Base-by-base conservation (phyloP, 2,329 filamentous ascomycete genomes). In the Penicillium rolfsii region DNA sequence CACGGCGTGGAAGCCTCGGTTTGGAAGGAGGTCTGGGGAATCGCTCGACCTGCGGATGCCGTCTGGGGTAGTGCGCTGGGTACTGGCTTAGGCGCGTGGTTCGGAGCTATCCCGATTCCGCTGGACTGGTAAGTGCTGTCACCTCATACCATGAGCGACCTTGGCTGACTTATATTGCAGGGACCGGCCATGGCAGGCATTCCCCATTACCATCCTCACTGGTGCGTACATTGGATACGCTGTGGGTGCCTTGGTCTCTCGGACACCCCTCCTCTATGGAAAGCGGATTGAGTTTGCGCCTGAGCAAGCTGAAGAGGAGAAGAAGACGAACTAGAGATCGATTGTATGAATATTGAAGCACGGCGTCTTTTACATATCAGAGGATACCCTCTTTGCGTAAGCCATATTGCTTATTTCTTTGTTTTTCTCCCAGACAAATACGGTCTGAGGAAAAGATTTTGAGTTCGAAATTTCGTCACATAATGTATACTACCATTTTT, bases 121-220 rank as follows among this genome's bases (percentile, higher is more conserved):
- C 81, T 99, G 67, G 95, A 99, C 76, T 98, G 94, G 94, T 85
- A 64, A 68, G 80, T 77, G 26, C 26, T n/a, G 36, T 11, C 26
- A 16, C 22, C 16, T 14, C 12, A 41, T 33, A 16, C 26, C n/a
- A 4, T 28, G 35, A 33, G 14, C 33, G 36, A 16, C 16, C 16
- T 38, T 19, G 12, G 35, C 63, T 67, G 54, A 67, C 40, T 43
- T 9, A 33, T 24, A 3, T n/a, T 41, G 3, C 64, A 85, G 83
- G 84, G 95, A 99, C 76, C 88, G 95, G n/a, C 93, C 96, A 69
- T 99, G 95, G 95, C 95, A 99, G 85, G 91, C 89, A 76, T 99
- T 94, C 91, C 95, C 95, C 0, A 89, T 98, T 52, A 99, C 95
- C 0, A 90, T 99, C 60, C 79, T 98, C 4, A 87, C 86, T 1